Conservation (phyloP, 768 basidiomycete genomes). For the Mrakia frigida region DNA sequence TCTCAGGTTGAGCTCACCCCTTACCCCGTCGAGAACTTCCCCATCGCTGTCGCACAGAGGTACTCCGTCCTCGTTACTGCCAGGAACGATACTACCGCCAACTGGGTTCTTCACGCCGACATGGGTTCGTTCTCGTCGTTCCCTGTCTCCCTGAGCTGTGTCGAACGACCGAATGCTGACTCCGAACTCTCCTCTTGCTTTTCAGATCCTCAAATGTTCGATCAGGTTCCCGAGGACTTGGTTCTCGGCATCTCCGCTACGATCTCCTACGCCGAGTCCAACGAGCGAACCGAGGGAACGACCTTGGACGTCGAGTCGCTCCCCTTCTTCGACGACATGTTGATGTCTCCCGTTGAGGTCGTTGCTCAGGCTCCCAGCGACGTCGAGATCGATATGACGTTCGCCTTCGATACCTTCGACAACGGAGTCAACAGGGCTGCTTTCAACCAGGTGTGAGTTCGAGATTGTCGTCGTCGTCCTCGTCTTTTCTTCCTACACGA, state of each 20-base stretch:
- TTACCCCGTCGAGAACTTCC: conserved; percentile 64
- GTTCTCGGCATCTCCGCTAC: conserved; percentile 80
- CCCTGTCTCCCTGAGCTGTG: no score
- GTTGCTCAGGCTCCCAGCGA: conserved; percentile 45
- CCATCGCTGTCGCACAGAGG: conserved; percentile 79
- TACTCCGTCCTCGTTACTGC: conserved; percentile 91
- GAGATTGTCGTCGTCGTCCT: background rate
- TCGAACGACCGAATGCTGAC: no score
- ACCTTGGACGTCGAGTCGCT: conserved; percentile 54
- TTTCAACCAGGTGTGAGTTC: conserved; percentile 38
- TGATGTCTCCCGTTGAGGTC: conserved; percentile 4
- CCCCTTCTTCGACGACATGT: conserved; percentile 58
- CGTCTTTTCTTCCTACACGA: background rate
- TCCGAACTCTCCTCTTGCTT: no score
- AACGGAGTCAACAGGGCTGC: conserved; percentile 43
- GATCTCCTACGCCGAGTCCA: conserved; percentile 63
- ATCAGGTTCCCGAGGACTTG: conserved; percentile 64
- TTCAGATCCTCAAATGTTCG: conserved; percentile 73
- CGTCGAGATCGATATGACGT: conserved; percentile 60
- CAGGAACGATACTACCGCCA: conserved; percentile 71
- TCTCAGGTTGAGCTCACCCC: conserved; percentile 59
- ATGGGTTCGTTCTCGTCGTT: conserved; percentile 48
- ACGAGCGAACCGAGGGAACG: conserved; percentile 54
- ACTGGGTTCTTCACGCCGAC: conserved; percentile 87
- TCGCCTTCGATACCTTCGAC: conserved; percentile 53